These are phyloP conservation scores for Coemansia sp. DNA, from an alignment of 192 early-diverging fungal species.

Conservation along the genomic window DNA sequence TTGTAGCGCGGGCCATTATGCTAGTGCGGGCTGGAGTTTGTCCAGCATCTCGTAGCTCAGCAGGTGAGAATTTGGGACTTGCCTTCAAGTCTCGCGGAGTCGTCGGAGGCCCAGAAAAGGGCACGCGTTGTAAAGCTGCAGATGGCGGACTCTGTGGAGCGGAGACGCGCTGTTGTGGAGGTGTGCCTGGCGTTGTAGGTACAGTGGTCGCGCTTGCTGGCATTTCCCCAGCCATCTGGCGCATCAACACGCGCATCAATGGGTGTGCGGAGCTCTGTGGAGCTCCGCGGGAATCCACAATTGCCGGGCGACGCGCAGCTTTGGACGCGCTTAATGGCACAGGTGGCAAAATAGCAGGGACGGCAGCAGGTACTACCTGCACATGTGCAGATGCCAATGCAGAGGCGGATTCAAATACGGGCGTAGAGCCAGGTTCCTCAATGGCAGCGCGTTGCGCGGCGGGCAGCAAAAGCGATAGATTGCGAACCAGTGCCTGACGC, in stretches of 20 bases:
- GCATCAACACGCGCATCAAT: conserved; percentile 35
- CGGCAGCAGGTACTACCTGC: neutral
- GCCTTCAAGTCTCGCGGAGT: conserved; percentile 20
- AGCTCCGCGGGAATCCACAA: conserved; percentile 21
- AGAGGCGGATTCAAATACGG: neutral
- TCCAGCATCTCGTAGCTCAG: conserved; percentile 9
- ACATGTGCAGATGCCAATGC: neutral
- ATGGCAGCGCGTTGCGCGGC: conserved; percentile 37
- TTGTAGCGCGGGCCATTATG: conserved; percentile 3
- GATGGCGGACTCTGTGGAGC: neutral
- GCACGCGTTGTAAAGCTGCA: conserved; percentile 11
- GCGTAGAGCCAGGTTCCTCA: conserved; percentile 22
- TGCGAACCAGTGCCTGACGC: conserved; percentile 35
- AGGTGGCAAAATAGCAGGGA: neutral
- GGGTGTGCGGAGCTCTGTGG: conserved; percentile 26
- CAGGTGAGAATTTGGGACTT: neutral
- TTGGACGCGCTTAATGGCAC: conserved; percentile 37
- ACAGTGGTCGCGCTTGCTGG: neutral
- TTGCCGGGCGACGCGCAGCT: conserved; percentile 21
- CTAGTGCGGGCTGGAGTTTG: conserved; percentile 9
- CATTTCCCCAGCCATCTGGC: conserved; percentile 27
- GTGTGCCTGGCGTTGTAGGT: conserved; percentile 5
- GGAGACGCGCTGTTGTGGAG: neutral
- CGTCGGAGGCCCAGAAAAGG: conserved; percentile 40
- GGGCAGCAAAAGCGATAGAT: conserved; percentile 41